Evolutionary conservation across 352 stramenopile genomes (phyloP).

Genomic region (Pythium rhizo-oryzae): DNA sequence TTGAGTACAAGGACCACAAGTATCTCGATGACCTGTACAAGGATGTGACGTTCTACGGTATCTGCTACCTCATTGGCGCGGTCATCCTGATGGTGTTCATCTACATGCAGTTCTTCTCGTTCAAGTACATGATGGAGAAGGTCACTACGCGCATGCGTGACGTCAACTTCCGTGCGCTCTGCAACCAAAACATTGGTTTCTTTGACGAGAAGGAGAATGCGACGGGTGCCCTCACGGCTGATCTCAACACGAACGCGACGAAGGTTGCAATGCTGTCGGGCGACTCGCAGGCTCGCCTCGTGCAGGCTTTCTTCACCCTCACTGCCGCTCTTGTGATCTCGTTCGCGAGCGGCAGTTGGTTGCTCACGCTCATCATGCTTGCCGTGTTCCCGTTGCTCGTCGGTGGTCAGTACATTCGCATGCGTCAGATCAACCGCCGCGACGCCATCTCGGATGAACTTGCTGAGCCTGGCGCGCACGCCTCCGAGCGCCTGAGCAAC

Average conservation of each 20-base stretch:
- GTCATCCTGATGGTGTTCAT: constrained; percentile 26
- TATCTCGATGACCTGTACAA: constrained; percentile 20
- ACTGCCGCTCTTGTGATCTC: constrained; percentile 39
- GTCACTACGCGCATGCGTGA: constrained; percentile 34
- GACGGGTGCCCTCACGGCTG: constrained; percentile 29
- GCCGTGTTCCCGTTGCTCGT: constrained; percentile 50
- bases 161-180: constrained; percentile 34
- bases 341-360: constrained; percentile 42
- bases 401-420: constrained; percentile 21
- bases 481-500: constrained; percentile 36
- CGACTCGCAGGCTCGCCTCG: constrained; percentile 35
- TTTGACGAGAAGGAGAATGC: constrained; percentile 33
- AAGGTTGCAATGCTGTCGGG: constrained; percentile 36
- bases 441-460: constrained; percentile 16
- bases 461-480: constrained; percentile 32
- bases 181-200: constrained; percentile 39
- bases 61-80: constrained; percentile 33
- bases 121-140: constrained; percentile 36
- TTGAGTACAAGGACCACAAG: constrained; percentile 13
- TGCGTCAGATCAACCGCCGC: constrained; percentile 17
- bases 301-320: constrained; percentile 38
- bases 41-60: constrained; percentile 26
- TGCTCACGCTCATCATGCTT: constrained; percentile 52
- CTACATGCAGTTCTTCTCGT: constrained; percentile 29
- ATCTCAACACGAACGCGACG: constrained; percentile 40